These are phyloP conservation scores for Epithemia pelagica DNA, from an alignment of 108 stramenopile species.

Conservation along the genomic window DNA sequence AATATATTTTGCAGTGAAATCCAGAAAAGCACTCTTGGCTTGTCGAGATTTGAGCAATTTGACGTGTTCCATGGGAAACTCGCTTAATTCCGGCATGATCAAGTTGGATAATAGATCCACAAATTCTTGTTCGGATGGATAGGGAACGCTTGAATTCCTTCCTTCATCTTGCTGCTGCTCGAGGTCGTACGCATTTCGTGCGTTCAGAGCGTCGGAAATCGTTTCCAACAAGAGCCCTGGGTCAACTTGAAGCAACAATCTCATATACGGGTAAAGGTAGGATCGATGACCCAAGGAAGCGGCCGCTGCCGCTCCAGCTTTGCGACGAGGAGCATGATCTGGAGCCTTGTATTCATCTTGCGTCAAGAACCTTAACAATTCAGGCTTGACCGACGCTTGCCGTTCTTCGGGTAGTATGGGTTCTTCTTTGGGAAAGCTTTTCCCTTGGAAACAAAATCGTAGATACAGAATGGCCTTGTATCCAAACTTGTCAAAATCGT, in stretches of 20 bases:
- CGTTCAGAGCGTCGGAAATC: slow-evolving; percentile 66
- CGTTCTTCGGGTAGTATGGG: slow-evolving; percentile 36
- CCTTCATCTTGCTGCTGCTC: neutral
- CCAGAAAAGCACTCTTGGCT: slow-evolving; percentile 56
- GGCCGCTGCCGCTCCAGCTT: neutral
- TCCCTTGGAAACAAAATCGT: slow-evolving; percentile 59
- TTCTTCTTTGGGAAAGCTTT: slow-evolving; percentile 56
- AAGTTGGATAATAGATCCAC: slow-evolving; percentile 49
- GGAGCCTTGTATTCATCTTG: slow-evolving; percentile 25
- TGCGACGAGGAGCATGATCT: neutral
- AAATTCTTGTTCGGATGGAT: slow-evolving; percentile 32
- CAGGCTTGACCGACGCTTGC: slow-evolving; percentile 27
- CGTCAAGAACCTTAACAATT: slow-evolving; percentile 48
- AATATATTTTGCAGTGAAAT: slow-evolving; percentile 77
- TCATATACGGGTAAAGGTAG: slow-evolving; percentile 64
- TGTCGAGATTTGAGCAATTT: slow-evolving; percentile 12
- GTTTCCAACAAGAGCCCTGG: slow-evolving; percentile 65
- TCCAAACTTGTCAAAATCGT: slow-evolving; percentile 47
- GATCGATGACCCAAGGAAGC: slow-evolving; percentile 38
- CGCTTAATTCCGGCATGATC: slow-evolving; percentile 35
- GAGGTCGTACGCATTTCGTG: slow-evolving; percentile 4
- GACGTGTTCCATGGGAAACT: slow-evolving; percentile 4
- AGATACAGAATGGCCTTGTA: slow-evolving; percentile 76
- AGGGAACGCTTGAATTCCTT: neutral
- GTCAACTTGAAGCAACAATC: slow-evolving; percentile 63